phyloP scores from a whole-genome alignment of 257 asterid species.

The Ehretia macrophylla region DNA sequence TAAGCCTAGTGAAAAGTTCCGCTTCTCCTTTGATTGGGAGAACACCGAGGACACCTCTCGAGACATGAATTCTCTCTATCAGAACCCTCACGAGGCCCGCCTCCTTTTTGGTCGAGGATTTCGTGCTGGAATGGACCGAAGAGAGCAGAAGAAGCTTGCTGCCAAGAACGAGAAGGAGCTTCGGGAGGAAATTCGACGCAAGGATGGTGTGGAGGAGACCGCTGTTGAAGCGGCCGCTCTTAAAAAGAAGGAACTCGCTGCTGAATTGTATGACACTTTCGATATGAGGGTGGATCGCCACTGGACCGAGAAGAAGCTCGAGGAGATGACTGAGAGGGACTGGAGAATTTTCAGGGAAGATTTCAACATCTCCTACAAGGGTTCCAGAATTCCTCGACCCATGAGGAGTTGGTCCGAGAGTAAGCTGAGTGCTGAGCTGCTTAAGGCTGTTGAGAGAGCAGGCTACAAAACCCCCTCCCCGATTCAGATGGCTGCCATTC shows the following conservation, averaged over 20 bases:
- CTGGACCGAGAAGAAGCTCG: conserved; percentile 31
- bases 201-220: conserved; percentile 31
- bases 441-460: conserved; percentile 27
- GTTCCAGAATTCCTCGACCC: conserved; percentile 31
- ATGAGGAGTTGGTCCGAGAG: conserved; percentile 33
- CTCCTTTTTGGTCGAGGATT: conserved; percentile 27
- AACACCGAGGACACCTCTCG: conserved; percentile 29
- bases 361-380: conserved; percentile 27
- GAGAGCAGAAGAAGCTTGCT: conserved; percentile 34
- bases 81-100: conserved; percentile 30
- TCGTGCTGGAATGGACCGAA: conserved; percentile 32
- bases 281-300: conserved; percentile 35
- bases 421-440: conserved; percentile 20
- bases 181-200: conserved; percentile 22
- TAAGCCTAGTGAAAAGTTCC: conserved; percentile 33
- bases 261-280: conserved; percentile 24
- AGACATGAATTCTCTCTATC: conserved; percentile 38
- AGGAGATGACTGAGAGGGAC: conserved; percentile 36
- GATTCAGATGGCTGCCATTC: conserved; percentile 33
- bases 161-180: conserved; percentile 29
- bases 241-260: conserved; percentile 23
- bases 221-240: conserved; percentile 22
- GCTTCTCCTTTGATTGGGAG: conserved; percentile 33
- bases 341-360: conserved; percentile 38
- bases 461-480: conserved; percentile 33